These are phyloP conservation scores for Suillus hirtellus DNA, from an alignment of 768 basidiomycete species.

Conservation along the genomic window DNA sequence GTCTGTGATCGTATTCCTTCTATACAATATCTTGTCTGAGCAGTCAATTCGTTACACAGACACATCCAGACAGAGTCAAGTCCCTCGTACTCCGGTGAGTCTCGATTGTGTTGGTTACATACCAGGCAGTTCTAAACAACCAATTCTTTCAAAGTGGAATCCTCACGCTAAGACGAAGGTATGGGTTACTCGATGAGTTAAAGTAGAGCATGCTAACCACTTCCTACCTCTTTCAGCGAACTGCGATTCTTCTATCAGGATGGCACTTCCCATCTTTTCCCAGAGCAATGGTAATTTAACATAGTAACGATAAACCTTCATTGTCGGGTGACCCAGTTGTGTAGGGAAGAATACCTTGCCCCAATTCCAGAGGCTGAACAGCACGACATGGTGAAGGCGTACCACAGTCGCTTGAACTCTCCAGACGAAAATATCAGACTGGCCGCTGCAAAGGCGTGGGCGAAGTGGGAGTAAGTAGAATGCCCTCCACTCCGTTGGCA, in stretches of 20 bases:
- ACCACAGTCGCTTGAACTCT: conserved; percentile 77
- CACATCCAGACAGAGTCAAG: conserved; percentile 80
- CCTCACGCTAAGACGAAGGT: conserved; percentile 84
- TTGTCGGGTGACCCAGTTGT: conserved; percentile 6
- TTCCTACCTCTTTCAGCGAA: conserved; percentile 45
- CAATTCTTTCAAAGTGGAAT: conserved; percentile 60
- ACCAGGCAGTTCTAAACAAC: conserved; percentile 2
- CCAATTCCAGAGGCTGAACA: conserved; percentile 81
- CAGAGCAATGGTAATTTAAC: conserved; percentile 74
- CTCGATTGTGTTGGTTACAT: background rate
- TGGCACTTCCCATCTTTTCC: conserved; percentile 79
- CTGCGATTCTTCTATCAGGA: conserved; percentile 92
- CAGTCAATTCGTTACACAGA: conserved; percentile 36
- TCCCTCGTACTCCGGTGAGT: conserved; percentile 72
- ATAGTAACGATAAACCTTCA: background rate
- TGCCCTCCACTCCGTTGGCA: conserved; percentile 1
- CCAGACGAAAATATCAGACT: conserved; percentile 64
- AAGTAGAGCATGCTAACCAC: background rate
- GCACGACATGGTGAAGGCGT: conserved; percentile 80
- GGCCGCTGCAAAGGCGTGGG: conserved; percentile 80
- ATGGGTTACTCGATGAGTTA: background rate
- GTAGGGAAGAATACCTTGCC: conserved; percentile 80
- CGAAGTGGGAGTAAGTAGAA: conserved; percentile 81
- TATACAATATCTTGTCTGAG: background rate
- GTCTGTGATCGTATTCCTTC: conserved; percentile 33